These are phyloP conservation scores for Cercospora janseana DNA, from an alignment of 2,329 filamentous ascomycete genomes.

Conservation along the genomic window DNA sequence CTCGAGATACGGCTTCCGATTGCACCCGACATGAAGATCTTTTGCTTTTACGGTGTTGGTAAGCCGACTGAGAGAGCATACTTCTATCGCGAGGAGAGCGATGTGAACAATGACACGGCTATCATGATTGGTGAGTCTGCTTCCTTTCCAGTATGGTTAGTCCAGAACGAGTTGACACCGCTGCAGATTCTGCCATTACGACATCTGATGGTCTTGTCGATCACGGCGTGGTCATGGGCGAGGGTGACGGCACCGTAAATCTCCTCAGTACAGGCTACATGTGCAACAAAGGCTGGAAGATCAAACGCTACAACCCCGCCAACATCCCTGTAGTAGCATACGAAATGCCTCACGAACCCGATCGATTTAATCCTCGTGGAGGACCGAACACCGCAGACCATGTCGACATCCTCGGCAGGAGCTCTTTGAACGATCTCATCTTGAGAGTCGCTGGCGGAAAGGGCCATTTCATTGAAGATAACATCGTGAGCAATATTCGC, in stretches of 20 bases:
- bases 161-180: neutral
- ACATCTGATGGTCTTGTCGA: conserved; percentile 60
- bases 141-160: too few species aligned
- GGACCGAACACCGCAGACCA: conserved; percentile 77
- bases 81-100: conserved; percentile 75
- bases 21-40: conserved; percentile 88
- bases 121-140: conserved; percentile 34
- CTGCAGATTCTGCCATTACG: conserved; percentile 66
- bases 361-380: conserved; percentile 79
- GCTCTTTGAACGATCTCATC: conserved; percentile 87
- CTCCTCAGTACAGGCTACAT: conserved; percentile 92
- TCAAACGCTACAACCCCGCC: conserved; percentile 90
- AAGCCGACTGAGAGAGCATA: conserved; percentile 92
- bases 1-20: conserved; percentile 83
- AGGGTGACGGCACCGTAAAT: conserved; percentile 94
- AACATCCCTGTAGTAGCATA: conserved; percentile 76
- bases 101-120: conserved; percentile 62
- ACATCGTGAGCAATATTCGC: conserved; percentile 74
- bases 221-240: conserved; percentile 90
- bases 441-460: conserved; percentile 80
- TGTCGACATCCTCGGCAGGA: conserved; percentile 89
- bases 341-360: conserved; percentile 96
- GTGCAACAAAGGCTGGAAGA: conserved; percentile 92
- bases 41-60: conserved; percentile 94
- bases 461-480: conserved; percentile 74